These are phyloP conservation scores for Epichloe elymi DNA, from an alignment of 2,329 filamentous ascomycete genomes.

Conservation along the genomic window DNA sequence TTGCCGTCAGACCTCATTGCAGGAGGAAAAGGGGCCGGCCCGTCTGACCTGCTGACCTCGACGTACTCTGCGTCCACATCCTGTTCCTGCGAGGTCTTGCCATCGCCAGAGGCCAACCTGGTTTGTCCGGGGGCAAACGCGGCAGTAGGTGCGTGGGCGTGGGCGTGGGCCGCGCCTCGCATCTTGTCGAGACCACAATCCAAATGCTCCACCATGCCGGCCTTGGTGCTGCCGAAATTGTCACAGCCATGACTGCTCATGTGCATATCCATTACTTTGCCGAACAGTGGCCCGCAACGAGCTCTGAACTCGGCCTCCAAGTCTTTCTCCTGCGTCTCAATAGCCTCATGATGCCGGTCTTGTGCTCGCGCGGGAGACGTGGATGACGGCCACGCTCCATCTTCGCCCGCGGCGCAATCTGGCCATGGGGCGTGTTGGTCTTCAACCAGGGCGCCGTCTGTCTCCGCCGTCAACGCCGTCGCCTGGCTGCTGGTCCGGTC, in stretches of 20 bases:
- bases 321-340: conserved; percentile 32
- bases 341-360: conserved; percentile 26
- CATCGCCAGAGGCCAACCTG: conserved; percentile 15
- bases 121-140: conserved; percentile 16
- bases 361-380: conserved; percentile 24
- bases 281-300: conserved; percentile 31
- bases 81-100: conserved; percentile 12
- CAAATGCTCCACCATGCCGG: conserved; percentile 35
- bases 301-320: conserved; percentile 36
- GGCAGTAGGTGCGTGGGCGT: conserved; percentile 6
- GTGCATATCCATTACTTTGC: conserved; percentile 27
- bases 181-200: conserved; percentile 33
- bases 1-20: background rate
- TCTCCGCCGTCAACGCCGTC: conserved; percentile 7
- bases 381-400: conserved; percentile 24
- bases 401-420: conserved; percentile 28
- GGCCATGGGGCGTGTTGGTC: conserved; percentile 33
- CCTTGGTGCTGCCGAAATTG: conserved; percentile 30
- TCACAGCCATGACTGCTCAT: conserved; percentile 14
- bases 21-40: conserved; percentile 2
- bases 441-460: conserved; percentile 17
- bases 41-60: conserved; percentile 18
- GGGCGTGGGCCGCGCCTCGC: conserved; percentile 14
- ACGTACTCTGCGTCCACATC: conserved; percentile 23
- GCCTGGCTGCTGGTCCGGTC: conserved; percentile 23